Evolutionary conservation across 2,329 filamentous ascomycete species (phyloP).

Genomic region (Pseudogymnoascus sp.): DNA sequence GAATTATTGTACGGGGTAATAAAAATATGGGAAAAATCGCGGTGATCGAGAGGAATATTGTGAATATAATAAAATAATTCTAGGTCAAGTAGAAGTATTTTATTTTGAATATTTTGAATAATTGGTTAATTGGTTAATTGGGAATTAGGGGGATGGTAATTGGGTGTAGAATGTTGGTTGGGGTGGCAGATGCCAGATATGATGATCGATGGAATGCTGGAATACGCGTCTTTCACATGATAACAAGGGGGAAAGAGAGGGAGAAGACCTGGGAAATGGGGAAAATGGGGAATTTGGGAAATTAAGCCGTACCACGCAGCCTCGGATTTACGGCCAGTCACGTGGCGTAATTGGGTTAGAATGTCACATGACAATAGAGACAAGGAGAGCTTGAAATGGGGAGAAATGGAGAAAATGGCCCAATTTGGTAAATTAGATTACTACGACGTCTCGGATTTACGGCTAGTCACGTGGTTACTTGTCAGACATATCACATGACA

Average conservation of each 20-base stretch:
- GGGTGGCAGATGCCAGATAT: background rate
- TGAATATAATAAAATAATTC: background rate
- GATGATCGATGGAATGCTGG: background rate
- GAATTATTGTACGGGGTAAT: background rate
- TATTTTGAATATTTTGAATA: background rate
- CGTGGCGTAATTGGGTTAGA: background rate
- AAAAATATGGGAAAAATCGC: background rate
- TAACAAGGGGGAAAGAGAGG: background rate
- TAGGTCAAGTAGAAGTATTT: background rate
- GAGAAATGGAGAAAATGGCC: no score
- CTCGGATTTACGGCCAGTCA: background rate
- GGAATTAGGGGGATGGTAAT: background rate
- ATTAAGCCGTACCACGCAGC: background rate
- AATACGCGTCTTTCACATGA: background rate
- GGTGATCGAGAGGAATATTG: background rate
- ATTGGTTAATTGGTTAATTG: background rate
- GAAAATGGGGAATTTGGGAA: background rate
- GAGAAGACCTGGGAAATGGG: background rate
- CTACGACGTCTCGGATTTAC: no score
- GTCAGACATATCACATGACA: background rate
- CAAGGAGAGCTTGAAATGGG: no score
- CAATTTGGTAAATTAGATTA: background rate
- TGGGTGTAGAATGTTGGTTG: no score
- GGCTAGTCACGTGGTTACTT: background rate
- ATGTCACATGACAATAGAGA: background rate